Percentiles rank a stretch among this genome's conserved stretches.
phyloP scores from a whole-genome alignment of 495 filamentous ascomycete species.

The Choiromyces venosus region DNA sequence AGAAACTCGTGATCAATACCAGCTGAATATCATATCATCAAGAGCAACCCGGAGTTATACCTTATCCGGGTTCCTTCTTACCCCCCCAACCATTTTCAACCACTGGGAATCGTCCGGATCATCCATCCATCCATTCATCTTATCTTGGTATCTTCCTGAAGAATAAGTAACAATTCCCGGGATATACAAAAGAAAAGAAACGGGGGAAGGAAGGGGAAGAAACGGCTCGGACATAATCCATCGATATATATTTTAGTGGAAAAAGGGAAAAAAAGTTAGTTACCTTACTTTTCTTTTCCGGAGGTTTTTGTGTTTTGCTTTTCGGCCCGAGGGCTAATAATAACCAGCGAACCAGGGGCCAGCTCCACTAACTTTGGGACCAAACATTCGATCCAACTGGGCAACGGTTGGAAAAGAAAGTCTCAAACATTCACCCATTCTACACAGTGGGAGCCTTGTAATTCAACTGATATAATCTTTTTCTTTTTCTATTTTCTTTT shows the following conservation, averaged over 20 bases:
- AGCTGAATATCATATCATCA: conserved; percentile 14
- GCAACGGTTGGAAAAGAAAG: background rate
- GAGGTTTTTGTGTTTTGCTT: background rate
- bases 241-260: background rate
- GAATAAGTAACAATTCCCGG: conserved; percentile 14
- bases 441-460: background rate
- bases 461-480: background rate
- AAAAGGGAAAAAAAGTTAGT: background rate
- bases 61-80: background rate
- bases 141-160: conserved; percentile 15
- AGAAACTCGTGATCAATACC: conserved; percentile 16
- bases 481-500: background rate
- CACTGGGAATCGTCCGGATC: conserved; percentile 4
- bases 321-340: conserved; percentile 2
- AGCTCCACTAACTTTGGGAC: background rate
- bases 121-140: conserved; percentile 5
- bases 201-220: background rate
- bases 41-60: conserved; percentile 13
- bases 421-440: background rate
- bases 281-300: background rate
- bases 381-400: background rate
- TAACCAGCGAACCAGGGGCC: background rate
- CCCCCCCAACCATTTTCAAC: conserved; percentile 1
- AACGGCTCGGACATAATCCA: background rate
- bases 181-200: background rate